Evolutionary conservation across 2,329 filamentous ascomycete species (phyloP).

Genomic region (Cytospora piceicola): DNA sequence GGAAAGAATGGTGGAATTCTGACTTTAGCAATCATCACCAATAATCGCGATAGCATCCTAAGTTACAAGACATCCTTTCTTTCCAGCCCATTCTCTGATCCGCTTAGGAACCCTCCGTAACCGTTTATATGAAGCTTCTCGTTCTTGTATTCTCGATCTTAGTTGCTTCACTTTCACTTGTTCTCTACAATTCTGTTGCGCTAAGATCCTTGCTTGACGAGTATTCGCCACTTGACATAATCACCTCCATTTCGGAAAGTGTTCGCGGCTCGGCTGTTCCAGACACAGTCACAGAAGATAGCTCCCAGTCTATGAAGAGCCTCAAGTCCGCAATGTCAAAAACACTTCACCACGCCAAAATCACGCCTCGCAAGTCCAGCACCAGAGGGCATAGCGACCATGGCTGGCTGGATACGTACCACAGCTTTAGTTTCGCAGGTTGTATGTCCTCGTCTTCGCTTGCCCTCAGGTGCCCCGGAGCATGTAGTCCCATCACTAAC

Average conservation of each 20-base stretch:
- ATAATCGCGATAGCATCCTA: slow-evolving; percentile 23
- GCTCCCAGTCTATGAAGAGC: slow-evolving; percentile 39
- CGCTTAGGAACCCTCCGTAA: neutral
- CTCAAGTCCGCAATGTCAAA: slow-evolving; percentile 62
- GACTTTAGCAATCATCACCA: slow-evolving; percentile 1
- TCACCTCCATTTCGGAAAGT: slow-evolving; percentile 1
- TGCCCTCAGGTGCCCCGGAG: too few species aligned
- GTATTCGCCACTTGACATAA: slow-evolving; percentile 16
- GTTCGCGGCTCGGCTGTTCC: neutral
- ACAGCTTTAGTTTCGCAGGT: slow-evolving; percentile 82
- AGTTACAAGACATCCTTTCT: slow-evolving; percentile 1
- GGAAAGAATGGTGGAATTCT: neutral
- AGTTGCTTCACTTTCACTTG: slow-evolving; percentile 37
- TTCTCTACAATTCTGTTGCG: slow-evolving; percentile 35
- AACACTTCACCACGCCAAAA: slow-evolving; percentile 68
- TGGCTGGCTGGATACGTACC: slow-evolving; percentile 86
- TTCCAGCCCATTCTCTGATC: slow-evolving; percentile 23
- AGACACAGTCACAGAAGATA: slow-evolving; percentile 3
- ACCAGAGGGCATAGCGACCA: slow-evolving; percentile 78
- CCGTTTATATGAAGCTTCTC: slow-evolving; percentile 42
- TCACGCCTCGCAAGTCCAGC: slow-evolving; percentile 73
- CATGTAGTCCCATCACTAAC: neutral
- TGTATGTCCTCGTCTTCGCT: slow-evolving; percentile 38
- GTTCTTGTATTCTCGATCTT: slow-evolving; percentile 36
- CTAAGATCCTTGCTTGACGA: slow-evolving; percentile 31